Evolutionary conservation across 768 basidiomycete genomes (phyloP).

Genomic region (Nidularia pulvinata): DNA sequence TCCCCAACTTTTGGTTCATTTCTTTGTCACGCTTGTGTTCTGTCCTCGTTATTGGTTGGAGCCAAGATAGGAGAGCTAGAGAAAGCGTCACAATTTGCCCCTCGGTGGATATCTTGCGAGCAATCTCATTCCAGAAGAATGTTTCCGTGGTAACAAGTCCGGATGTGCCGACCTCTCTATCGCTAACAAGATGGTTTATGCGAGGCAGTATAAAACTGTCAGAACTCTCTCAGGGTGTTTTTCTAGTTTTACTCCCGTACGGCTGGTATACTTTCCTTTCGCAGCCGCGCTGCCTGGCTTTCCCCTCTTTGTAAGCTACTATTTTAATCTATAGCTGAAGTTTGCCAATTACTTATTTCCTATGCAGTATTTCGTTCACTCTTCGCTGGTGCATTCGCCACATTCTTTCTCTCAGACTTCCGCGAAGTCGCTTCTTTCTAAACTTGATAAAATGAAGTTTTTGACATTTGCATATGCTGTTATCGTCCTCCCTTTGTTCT

Average conservation of each 20-base stretch:
- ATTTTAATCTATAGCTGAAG: not conserved
- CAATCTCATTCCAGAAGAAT: slow-evolving; percentile 2
- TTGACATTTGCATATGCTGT: slow-evolving; percentile 35
- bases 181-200: too few relatives aligned
- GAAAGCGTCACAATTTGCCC: too few relatives aligned
- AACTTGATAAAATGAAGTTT: slow-evolving; percentile 51
- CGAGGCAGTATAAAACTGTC: too few relatives aligned
- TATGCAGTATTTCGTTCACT: slow-evolving; percentile 14
- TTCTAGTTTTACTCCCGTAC: slow-evolving; percentile 16
- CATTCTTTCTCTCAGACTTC: slow-evolving; percentile 44
- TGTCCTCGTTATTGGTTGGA: too few relatives aligned
- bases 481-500: slow-evolving; percentile 35
- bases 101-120: too few relatives aligned
- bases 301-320: slow-evolving; percentile 23
- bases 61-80: too few relatives aligned
- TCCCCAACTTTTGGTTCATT: too few relatives aligned
- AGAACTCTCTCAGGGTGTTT: slow-evolving; percentile 8
- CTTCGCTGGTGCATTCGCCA: slow-evolving; percentile 18
- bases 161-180: slow-evolving; percentile 1
- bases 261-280: slow-evolving; percentile 20
- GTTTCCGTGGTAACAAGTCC: slow-evolving; percentile 19
- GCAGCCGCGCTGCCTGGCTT: slow-evolving; percentile 56
- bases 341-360: not conserved
- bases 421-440: slow-evolving; percentile 35
- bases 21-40: too few relatives aligned